Base-by-base conservation (phyloP, 2,329 filamentous ascomycete species). In the Stachybotrys chlorohalonatus region DNA sequence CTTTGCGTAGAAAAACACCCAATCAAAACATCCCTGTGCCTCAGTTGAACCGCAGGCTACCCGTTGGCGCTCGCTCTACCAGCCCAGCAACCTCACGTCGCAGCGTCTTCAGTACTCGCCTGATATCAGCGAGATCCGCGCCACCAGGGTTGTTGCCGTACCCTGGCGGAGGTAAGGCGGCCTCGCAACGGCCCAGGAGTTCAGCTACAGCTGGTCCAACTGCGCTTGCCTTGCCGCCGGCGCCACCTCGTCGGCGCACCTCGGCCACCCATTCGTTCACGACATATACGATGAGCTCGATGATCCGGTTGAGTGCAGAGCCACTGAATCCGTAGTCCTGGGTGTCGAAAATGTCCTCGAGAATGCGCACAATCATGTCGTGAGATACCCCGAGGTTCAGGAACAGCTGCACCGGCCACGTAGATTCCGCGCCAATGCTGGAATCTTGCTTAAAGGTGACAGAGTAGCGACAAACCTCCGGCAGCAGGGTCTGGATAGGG, bases 401-500 rank as follows among this genome's bases (percentile, higher is more conserved):
- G 64, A 84, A 84, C 13, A 83, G 68, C 57, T 79, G 71, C 2
- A 81, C 73, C 0, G 81, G 81, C 81, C 81, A 84, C 52, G 73
- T 73, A 6, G 80, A 72, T 58, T 83, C 75, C 3, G 81, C 81
- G 0, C 77, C 77, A 49, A 82, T 80, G 7, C 78, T 78, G 1
- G 74, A 75, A 59, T 85, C 82, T 61, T 84, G 81, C 53, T 79
- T 75, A 56, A 81, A 73, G 55, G 81, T 78, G 42, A 83, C 68
- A 1, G 83, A 78, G 61, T 87, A 88, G 24, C 75, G 75, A 67
- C 85, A 86, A 7, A 88, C 69, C 57, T 85, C 76, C 0, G 82
- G 81, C 11, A 88, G 74, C 1, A 88, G 73, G 1, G 77, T 75
- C 54, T 78, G 72, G 7, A 86, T 79, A 0, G 83, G 83, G 70